A percentile compares a stretch with the other conserved stretches of the same genome.
Evolutionary conservation across 345 rosid species (phyloP).

Genomic region (Corymbia maculata): DNA sequence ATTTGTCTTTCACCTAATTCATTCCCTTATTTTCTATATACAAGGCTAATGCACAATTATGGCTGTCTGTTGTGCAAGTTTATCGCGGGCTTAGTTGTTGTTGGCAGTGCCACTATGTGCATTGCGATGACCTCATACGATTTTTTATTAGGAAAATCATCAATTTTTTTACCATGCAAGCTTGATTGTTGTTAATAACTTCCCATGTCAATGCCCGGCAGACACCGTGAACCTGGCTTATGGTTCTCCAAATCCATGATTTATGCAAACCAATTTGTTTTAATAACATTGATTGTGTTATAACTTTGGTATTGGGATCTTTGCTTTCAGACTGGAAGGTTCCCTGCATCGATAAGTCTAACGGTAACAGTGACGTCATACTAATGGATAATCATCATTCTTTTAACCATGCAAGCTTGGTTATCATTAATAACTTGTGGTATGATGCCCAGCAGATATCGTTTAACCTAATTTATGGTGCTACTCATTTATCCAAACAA

Average conservation of each 20-base stretch:
- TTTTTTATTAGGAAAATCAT: neutral
- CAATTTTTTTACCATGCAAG: neutral
- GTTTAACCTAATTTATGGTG: neutral
- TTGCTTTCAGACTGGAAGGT: neutral
- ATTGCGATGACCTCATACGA: neutral
- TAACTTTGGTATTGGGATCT: neutral
- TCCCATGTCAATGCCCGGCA: neutral
- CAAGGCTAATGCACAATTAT: neutral
- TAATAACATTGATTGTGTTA: neutral
- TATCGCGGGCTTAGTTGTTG: neutral
- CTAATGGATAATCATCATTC: neutral
- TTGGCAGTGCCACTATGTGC: neutral
- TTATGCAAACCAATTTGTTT: neutral
- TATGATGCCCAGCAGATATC: neutral
- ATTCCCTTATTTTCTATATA: neutral
- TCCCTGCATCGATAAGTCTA: neutral
- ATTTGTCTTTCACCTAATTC: neutral
- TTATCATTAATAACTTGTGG: neutral
- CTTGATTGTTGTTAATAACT: neutral
- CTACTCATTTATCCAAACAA: neutral
- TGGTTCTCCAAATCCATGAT: neutral
- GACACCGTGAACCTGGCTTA: neutral
- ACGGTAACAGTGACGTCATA: neutral
- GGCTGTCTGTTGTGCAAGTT: neutral
- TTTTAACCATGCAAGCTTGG: neutral